Conservation (phyloP, 2,329 filamentous ascomycete species). For the Penicillium sp. region DNA sequence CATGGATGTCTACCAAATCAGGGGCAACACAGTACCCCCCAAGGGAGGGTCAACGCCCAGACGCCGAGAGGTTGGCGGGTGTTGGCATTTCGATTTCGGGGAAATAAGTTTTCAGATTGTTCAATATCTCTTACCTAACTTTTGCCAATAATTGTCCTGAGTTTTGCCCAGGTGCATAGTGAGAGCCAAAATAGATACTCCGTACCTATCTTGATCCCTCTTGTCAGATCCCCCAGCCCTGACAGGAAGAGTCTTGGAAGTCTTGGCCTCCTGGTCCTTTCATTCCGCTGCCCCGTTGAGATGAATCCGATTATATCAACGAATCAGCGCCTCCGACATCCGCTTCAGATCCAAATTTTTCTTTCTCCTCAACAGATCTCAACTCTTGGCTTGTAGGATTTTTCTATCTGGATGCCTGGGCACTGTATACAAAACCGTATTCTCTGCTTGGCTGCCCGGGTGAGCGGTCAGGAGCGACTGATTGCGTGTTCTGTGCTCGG, state of each 20-base stretch:
- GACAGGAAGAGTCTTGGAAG: conserved; percentile 2
- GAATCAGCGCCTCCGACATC: not conserved
- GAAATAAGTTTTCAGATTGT: conserved; percentile 2
- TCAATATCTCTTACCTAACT: conserved; percentile 22
- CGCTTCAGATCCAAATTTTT: not conserved
- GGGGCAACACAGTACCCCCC: not conserved
- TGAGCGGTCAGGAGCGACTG: conserved; percentile 12
- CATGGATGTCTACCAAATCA: not conserved
- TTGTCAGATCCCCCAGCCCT: not conserved
- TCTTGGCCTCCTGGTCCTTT: conserved; percentile 9
- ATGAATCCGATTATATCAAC: not conserved
- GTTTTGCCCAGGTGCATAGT: not conserved
- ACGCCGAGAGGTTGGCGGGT: conserved; percentile 19
- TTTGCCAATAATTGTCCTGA: conserved; percentile 1
- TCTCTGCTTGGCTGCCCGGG: conserved; percentile 15
- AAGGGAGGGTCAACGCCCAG: not conserved
- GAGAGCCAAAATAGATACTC: conserved; percentile 1
- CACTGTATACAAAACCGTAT: conserved; percentile 10
- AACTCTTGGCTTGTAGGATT: conserved; percentile 6
- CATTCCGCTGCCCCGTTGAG: conserved; percentile 12
- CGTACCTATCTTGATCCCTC: not conserved
- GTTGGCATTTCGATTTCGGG: conserved; percentile 12
- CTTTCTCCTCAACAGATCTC: conserved; percentile 1
- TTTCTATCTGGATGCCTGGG: conserved; percentile 8
- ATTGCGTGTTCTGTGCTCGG: conserved; percentile 17